Evolutionary conservation across 352 stramenopile species (phyloP).

Genomic region (Pythium coloratum): DNA sequence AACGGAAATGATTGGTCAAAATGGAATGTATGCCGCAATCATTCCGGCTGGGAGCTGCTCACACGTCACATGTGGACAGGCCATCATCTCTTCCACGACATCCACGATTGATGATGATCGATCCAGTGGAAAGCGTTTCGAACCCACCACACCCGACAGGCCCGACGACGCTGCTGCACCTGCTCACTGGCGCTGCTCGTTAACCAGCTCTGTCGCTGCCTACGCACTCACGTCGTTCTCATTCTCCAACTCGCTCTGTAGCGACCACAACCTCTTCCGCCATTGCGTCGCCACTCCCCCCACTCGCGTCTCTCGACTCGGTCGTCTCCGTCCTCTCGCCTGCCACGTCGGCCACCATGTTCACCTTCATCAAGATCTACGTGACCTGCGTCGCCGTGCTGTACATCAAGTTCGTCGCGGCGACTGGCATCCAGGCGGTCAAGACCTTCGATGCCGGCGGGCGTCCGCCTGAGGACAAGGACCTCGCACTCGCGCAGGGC

Average conservation of each 20-base stretch:
- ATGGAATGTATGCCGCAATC: neutral
- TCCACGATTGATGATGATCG: neutral
- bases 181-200: neutral
- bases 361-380: constrained; percentile 16
- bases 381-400: constrained; percentile 14
- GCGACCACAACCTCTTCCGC: neutral
- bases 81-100: neutral
- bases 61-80: neutral
- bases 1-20: neutral
- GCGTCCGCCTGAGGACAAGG: constrained; percentile 37
- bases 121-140: neutral
- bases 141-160: neutral
- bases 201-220: neutral
- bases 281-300: constrained; percentile 1
- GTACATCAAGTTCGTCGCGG: constrained; percentile 33
- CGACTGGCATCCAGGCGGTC: constrained; percentile 33
- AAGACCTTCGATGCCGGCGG: constrained; percentile 34
- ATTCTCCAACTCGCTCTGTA: constrained; percentile 3
- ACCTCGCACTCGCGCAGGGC: constrained; percentile 16
- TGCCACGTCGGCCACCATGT: neutral
- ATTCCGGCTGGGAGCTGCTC: neutral
- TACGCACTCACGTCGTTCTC: neutral
- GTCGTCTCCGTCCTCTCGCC: constrained; percentile 1
- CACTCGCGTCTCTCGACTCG: neutral
- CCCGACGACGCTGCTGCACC: neutral